phyloP scores from a whole-genome alignment of 176 grass and related monocot species.

The Lolium rigidum region DNA sequence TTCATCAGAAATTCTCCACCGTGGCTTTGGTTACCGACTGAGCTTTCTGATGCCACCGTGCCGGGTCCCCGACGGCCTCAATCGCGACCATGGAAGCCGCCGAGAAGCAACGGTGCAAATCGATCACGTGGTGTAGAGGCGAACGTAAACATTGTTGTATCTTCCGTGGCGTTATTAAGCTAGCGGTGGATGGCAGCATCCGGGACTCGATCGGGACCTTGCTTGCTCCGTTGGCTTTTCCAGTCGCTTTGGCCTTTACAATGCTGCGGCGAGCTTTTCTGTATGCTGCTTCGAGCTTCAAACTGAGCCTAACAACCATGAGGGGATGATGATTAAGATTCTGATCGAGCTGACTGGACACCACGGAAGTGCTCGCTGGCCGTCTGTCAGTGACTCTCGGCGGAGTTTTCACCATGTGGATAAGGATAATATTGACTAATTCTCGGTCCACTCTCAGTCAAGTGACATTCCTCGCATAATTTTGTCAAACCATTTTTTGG shows the following conservation, averaged over 20 bases:
- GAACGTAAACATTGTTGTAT: not conserved
- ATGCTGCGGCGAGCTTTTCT: not conserved
- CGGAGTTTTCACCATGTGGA: not conserved
- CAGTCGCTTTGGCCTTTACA: not conserved
- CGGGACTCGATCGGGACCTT: not conserved
- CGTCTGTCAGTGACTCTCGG: too few species aligned
- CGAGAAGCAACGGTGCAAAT: slow-evolving; percentile 33
- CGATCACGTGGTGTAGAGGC: not conserved
- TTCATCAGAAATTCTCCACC: not conserved
- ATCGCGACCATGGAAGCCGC: slow-evolving; percentile 23
- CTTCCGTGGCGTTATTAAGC: not conserved
- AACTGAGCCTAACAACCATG: not conserved
- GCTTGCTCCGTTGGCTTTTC: not conserved
- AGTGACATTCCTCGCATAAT: too few species aligned
- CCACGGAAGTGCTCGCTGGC: not conserved
- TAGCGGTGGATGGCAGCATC: not conserved
- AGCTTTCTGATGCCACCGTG: not conserved
- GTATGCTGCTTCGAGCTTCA: not conserved
- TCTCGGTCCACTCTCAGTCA: too few species aligned
- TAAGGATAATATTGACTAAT: too few species aligned
- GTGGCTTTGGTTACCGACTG: not conserved
- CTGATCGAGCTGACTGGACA: not conserved
- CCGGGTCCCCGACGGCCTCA: not conserved
- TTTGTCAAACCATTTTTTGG: too few species aligned
- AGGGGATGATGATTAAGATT: not conserved